Evolutionary conservation across 257 asterid species (phyloP), one percentile per base, ranked within the genome.

Genomic region (Primulina tabacum): DNA sequence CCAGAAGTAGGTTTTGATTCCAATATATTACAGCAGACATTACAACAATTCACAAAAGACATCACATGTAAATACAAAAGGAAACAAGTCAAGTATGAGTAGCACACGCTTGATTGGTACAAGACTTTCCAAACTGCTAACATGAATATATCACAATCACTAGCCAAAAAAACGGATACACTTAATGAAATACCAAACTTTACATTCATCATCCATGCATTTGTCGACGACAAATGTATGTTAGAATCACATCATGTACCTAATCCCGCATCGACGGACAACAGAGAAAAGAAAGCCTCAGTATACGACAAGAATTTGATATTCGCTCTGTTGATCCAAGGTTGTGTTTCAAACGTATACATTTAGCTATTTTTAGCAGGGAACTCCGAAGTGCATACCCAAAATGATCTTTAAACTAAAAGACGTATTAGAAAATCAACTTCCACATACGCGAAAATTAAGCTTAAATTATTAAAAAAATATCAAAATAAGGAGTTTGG

Each of bases 91-190:
- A 40, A 29, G 71, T 11, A 60, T 26, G 21, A 72, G 53, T 24
- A 70, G 18, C 75, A 70, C 62, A 47, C 58, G 75, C n/a, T 35
- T 0, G 37, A 67, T 65, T 57, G 59, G 30, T 28, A 28, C 30
- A 28, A 28, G 30, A 32, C 10, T 20, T 20, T 61, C 16, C 33
- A 11, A 16, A 20, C 38, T 6, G 32, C 30, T 38, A 50, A 64
- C 58, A 37, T 32, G 29, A 59, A 21, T 24, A 62, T 28, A 53
- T 60, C 60, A 32, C 17, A 2, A 35, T 37, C n/a, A 69, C 11
- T 53, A 38, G 17, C n/a, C 5, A 6, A 38, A 59, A 28, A 60
- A 28, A 37, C 4, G 59, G 37, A 67, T 18, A 59, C 58, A 8
- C 1, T 5, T 37, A 30, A 69, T 38, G 73, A 37, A 21, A 12